These are phyloP conservation scores for Aspergillus biplanus DNA, from an alignment of 495 filamentous ascomycete genomes.

Conservation along the genomic window DNA sequence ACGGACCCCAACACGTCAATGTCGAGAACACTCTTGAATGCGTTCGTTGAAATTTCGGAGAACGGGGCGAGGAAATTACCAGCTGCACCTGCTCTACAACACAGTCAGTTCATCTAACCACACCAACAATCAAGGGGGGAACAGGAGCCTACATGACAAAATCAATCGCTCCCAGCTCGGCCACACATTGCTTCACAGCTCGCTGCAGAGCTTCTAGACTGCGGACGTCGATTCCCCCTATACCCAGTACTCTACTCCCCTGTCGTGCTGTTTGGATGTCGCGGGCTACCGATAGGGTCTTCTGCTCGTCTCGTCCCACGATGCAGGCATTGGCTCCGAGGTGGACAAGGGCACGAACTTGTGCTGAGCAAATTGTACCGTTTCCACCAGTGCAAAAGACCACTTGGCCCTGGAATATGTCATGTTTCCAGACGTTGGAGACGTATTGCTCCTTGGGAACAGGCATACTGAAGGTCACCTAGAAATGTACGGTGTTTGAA, in stretches of 20 bases:
- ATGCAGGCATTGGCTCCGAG: constrained; percentile 94
- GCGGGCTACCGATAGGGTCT: constrained; percentile 77
- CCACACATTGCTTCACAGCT: constrained; percentile 77
- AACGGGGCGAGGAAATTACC: constrained; percentile 96
- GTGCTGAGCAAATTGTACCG: constrained; percentile 89
- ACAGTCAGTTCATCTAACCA: no score
- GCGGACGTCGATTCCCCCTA: constrained; percentile 85
- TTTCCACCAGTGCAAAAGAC: constrained; percentile 95
- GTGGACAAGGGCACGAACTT: constrained; percentile 88
- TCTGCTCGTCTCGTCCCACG: constrained; percentile 83
- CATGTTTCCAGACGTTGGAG: constrained; percentile 80
- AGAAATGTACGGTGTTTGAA: no score
- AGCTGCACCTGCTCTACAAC: constrained; percentile 80
- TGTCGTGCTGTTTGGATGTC: constrained; percentile 77
- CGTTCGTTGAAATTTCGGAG: constrained; percentile 76
- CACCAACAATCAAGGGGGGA: no score
- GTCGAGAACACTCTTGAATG: constrained; percentile 94
- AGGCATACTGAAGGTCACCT: no score
- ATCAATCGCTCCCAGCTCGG: constrained; percentile 85
- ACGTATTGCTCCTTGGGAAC: constrained; percentile 56
- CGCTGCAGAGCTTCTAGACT: constrained; percentile 65
- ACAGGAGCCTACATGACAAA: constrained; percentile 82
- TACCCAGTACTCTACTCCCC: constrained; percentile 83
- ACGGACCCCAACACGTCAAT: constrained; percentile 94
- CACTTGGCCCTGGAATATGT: constrained; percentile 80